Evolutionary conservation across 768 basidiomycete genomes (phyloP).

Genomic region (Cantharellus anzutake): DNA sequence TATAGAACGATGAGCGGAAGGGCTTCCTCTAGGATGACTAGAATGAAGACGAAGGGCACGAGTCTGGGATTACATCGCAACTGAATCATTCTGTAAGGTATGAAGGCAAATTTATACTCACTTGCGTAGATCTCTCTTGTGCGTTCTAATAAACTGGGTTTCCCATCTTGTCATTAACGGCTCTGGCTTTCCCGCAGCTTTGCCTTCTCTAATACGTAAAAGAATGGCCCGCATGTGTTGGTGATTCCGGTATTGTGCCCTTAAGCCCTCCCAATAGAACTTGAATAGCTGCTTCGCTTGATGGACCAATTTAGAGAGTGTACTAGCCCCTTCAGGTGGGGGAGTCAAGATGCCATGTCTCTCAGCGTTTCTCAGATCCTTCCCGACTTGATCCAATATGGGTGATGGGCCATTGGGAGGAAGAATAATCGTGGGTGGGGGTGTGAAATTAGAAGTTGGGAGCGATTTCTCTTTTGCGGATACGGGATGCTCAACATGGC

Average conservation of each 20-base stretch:
- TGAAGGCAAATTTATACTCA: slow-evolving; percentile 16
- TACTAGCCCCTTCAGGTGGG: slow-evolving; percentile 40
- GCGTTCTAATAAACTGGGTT: slow-evolving; percentile 44
- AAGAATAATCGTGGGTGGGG: background rate
- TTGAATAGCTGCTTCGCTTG: slow-evolving; percentile 37
- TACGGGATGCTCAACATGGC: slow-evolving; percentile 10
- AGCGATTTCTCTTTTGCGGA: slow-evolving; percentile 5
- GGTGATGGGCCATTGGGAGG: background rate
- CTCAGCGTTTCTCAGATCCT: slow-evolving; percentile 29
- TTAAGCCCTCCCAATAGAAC: slow-evolving; percentile 69
- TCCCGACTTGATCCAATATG: slow-evolving; percentile 34
- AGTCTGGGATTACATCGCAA: slow-evolving; percentile 25
- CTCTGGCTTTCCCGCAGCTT: slow-evolving; percentile 28
- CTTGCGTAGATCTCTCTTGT: slow-evolving; percentile 54
- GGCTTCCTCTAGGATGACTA: slow-evolving; percentile 58
- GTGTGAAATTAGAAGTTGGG: background rate
- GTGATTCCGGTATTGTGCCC: slow-evolving; percentile 37
- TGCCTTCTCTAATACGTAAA: slow-evolving; percentile 25
- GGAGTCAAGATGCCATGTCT: slow-evolving; percentile 49
- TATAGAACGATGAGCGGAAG: slow-evolving; percentile 74
- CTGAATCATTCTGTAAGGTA: slow-evolving; percentile 5
- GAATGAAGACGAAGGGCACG: slow-evolving; percentile 57
- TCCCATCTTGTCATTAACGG: slow-evolving; percentile 46
- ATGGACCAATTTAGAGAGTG: slow-evolving; percentile 31
- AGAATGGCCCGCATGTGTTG: slow-evolving; percentile 34